Evolutionary conservation across 371 early-diverging fungal species (phyloP).

Genomic region (Lichtheimia ramosa): DNA sequence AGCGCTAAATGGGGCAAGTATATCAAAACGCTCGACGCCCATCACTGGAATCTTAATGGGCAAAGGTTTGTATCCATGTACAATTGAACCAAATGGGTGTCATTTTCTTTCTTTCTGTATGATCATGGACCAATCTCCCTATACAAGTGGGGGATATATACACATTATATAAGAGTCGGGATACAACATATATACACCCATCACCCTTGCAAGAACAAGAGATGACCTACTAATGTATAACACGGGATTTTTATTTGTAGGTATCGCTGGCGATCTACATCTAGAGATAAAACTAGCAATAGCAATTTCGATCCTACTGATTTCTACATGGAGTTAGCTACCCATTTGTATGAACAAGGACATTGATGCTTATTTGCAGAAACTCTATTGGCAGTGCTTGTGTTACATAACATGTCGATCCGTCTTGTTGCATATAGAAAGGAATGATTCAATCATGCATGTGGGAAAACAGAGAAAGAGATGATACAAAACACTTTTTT

Average conservation of each 20-base stretch:
- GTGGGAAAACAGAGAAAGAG: too few species aligned
- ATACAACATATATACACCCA: too few species aligned
- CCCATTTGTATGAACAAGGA: slow-evolving; percentile 57
- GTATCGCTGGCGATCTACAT: too few species aligned
- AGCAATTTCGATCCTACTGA: slow-evolving; percentile 69
- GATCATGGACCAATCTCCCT: neutral
- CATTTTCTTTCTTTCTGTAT: neutral
- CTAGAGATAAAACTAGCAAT: neutral
- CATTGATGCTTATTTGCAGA: slow-evolving; percentile 17
- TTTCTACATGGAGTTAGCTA: slow-evolving; percentile 78
- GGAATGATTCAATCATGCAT: too few species aligned
- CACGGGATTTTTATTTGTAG: too few species aligned
- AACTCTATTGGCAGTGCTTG: too few species aligned
- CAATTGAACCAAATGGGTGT: neutral
- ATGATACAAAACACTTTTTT: slow-evolving; percentile 1
- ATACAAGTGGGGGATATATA: too few species aligned
- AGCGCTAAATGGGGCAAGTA: slow-evolving; percentile 89
- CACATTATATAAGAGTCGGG: too few species aligned
- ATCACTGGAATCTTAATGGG: slow-evolving; percentile 84
- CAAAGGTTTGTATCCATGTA: slow-evolving; percentile 20
- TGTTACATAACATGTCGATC: too few species aligned
- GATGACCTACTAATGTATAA: too few species aligned
- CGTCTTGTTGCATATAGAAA: too few species aligned
- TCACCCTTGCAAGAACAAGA: too few species aligned
- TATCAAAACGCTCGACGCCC: slow-evolving; percentile 74